Conservation (phyloP, 805 yeast species). For the Yarrowia porcina region DNA sequence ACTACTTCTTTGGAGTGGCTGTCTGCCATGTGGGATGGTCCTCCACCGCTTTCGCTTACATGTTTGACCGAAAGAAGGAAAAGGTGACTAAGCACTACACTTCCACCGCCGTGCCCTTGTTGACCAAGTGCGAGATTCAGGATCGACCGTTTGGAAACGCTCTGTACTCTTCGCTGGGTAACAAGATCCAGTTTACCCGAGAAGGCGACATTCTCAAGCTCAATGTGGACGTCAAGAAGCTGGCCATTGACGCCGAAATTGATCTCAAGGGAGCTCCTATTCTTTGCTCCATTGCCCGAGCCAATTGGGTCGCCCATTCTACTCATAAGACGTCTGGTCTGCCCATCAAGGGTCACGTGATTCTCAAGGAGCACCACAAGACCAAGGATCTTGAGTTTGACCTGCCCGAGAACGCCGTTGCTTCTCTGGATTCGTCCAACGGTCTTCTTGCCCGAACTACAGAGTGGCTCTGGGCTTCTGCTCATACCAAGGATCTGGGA, state of each 20-base stretch:
- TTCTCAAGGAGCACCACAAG: constrained; percentile 11
- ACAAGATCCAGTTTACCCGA: constrained; percentile 8
- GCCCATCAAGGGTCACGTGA: constrained; percentile 15
- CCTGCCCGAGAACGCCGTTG: neutral
- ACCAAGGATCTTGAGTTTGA: constrained; percentile 23
- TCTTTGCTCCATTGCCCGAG: constrained; percentile 13
- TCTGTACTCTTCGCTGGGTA: neutral
- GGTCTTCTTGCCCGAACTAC: constrained; percentile 22
- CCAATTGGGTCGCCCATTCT: constrained; percentile 20
- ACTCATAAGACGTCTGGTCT: constrained; percentile 21
- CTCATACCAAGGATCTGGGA: constrained; percentile 23
- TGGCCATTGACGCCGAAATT: constrained; percentile 2
- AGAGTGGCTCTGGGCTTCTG: constrained; percentile 23
- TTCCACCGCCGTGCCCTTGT: constrained; percentile 7
- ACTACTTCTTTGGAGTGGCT: constrained; percentile 7
- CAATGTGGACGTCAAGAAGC: constrained; percentile 14
- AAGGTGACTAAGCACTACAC: neutral
- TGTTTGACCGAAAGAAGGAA: constrained; percentile 18
- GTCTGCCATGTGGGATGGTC: constrained; percentile 22
- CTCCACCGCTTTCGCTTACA: constrained; percentile 21
- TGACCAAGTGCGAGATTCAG: constrained; percentile 11
- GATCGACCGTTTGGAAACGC: constrained; percentile 11
- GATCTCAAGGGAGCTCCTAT: constrained; percentile 19
- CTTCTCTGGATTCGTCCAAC: constrained; percentile 23
- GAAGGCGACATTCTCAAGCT: neutral